Evolutionary conservation across 257 asterid genomes (phyloP), one percentile per base, ranked within the genome.

Genomic region (Coffea eugenioides): DNA sequence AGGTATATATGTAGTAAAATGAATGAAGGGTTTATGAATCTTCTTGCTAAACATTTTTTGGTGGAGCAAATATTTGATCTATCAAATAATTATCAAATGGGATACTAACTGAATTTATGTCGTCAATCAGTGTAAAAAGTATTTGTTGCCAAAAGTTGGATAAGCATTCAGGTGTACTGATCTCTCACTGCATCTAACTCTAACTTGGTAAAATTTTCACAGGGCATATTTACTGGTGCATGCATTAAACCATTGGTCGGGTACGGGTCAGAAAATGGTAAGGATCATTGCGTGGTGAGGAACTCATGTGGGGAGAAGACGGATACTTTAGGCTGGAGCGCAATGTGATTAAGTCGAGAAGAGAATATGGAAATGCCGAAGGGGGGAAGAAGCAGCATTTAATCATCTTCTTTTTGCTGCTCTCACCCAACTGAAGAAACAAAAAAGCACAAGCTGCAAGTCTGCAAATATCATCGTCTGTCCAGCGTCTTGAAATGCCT

Each of bases 271-370:
- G 93, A 93, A 71, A 74, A 85, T 8, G 97, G 95, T 23, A 76
- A 77, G 45, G 97, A 90, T 27, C 92, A 93, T 51, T 95, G 99
- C 98, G 86, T 87, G 0, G 95, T 93, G 27, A 91, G 91, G 91
- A 95, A 95, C 80, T 95, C 98, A 1, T 95, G 5, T 95, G 98
- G 98, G 98, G 98, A 1, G 98, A 95, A 75, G 68, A 87, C 4
- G 98, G 98, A 13, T 92, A 93, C 82, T 83, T 95, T 6, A 89
- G 86, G 72, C 36, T 95, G 76, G 89, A 85, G 34, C 88, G 97
- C 0, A 91, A 89, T n/a, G 85, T 82, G 76, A 62, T 20, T 7
- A 49, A 57, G 69, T 27, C 31, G 36, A 14, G 36, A 74, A 59
- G 25, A 1, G 34, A 49, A 3, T 16, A 66, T 16, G 76, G n/a